These are phyloP conservation scores for Camelina hispida DNA, from an alignment of 345 rosid species.

Conservation along the genomic window DNA sequence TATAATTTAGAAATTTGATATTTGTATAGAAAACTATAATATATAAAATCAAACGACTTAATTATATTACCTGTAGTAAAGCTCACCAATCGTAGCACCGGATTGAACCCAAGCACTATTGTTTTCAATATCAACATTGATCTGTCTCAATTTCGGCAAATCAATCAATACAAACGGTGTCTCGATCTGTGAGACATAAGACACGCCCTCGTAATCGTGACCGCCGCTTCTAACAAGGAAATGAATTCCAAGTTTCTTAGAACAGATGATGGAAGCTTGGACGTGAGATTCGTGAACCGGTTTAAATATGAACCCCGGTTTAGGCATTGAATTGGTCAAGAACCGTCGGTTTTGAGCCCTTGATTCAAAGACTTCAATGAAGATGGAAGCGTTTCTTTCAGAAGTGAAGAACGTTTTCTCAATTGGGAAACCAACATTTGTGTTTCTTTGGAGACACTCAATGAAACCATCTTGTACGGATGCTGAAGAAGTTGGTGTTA, in stretches of 20 bases:
- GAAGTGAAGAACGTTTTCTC: slow-evolving; percentile 40
- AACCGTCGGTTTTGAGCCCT: slow-evolving; percentile 56
- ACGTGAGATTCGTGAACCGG: slow-evolving; percentile 57
- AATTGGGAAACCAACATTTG: slow-evolving; percentile 38
- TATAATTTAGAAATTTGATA: background rate
- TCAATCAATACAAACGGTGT: slow-evolving; percentile 57
- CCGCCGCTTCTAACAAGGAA: slow-evolving; percentile 66
- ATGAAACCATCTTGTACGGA: slow-evolving; percentile 46
- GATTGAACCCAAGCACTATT: slow-evolving; percentile 66
- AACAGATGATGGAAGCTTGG: slow-evolving; percentile 61
- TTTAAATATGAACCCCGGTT: slow-evolving; percentile 61
- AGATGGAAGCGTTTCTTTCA: slow-evolving; percentile 43
- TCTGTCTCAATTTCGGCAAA: slow-evolving; percentile 51
- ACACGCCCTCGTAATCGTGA: slow-evolving; percentile 67
- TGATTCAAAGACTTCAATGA: slow-evolving; percentile 48
- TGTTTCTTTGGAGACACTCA: slow-evolving; percentile 44
- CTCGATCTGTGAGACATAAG: slow-evolving; percentile 55
- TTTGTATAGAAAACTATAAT: background rate
- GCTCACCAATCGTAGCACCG: slow-evolving; percentile 72
- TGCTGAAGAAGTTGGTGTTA: slow-evolving; percentile 11
- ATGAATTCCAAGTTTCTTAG: slow-evolving; percentile 51
- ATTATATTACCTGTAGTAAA: slow-evolving; percentile 36
- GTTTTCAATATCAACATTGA: slow-evolving; percentile 48
- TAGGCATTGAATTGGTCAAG: slow-evolving; percentile 49
- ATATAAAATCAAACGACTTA: background rate